Base-by-base conservation (phyloP, 2,329 filamentous ascomycete species). In the Didymella pinodella region DNA sequence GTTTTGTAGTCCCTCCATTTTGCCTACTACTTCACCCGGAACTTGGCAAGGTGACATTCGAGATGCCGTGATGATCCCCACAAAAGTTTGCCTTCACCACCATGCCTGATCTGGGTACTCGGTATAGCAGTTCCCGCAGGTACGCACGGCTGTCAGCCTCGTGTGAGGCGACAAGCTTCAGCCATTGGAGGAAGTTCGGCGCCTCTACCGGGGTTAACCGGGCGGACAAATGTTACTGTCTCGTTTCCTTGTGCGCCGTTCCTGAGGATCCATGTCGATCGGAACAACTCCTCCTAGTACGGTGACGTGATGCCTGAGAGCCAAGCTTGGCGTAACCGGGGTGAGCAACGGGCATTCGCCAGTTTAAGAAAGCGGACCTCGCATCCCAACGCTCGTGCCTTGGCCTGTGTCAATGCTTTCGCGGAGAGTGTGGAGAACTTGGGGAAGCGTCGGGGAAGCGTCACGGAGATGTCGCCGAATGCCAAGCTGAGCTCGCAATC, bases 141-240 rank as follows among this genome's bases (percentile, higher is more conserved):
- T 41, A 54, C 50, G 38, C 40, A 25, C 47, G 40, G 26, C 38
- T 45, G 40, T 22, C 29, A 54, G 38, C 49, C 49, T 53, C 31
- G 31, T 16, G 4, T 26, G 50, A 44, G 43, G 47, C 50, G 34
- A 51, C 38, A 54, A 57, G 18, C 48, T 18, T 43, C 47, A 49
- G 53, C 54, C 50, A 70, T 70, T 70, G 68, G 68, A 70, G 68
- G 68, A 65, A 69, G 48, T 62, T 54, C 48, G 36, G 53, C 56
- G 49, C 48, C 41, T 58, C 50, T 43, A 45, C 54, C 52, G 41
- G 32, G 32, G 6, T 36, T 4, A 4, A 18, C 32, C 32, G 16
- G 50, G 55, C 66, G 68, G 66, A 69, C 61, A 58, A 70, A 69
- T 62, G 57, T 52, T 29, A 48, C 20, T 48, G 51, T 48, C 48